These are phyloP conservation scores for Pseudogymnoascus sp. DNA, from an alignment of 2,329 filamentous ascomycete species.

Conservation along the genomic window DNA sequence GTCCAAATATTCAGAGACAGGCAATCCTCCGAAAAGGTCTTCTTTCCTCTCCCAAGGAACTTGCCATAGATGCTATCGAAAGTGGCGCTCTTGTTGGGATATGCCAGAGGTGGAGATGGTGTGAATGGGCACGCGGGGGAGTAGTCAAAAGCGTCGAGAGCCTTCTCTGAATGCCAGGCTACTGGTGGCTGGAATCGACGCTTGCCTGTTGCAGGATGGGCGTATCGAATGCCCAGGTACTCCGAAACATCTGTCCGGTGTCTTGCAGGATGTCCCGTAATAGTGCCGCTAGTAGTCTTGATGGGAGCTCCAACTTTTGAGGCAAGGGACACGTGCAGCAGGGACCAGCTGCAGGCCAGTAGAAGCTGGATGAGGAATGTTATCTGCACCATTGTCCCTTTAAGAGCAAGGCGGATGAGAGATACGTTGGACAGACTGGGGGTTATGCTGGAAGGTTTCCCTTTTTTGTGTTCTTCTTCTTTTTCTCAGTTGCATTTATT, in stretches of 20 bases:
- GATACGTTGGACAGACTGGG: not conserved
- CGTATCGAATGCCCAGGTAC: constrained; percentile 12
- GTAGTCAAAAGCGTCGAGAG: not conserved
- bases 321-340: not conserved
- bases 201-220: constrained; percentile 8
- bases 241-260: constrained; percentile 10
- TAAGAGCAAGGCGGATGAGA: not conserved
- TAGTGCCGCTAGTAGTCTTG: constrained; percentile 9
- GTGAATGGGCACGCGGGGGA: not conserved
- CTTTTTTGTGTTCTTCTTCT: not conserved
- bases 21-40: constrained; percentile 28
- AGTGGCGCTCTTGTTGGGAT: constrained; percentile 12
- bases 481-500: not conserved
- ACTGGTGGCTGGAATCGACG: constrained; percentile 9
- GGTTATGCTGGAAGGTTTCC: not conserved
- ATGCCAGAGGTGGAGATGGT: constrained; percentile 4
- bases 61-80: constrained; percentile 11
- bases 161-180: not conserved
- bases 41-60: constrained; percentile 11
- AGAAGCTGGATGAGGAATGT: not conserved
- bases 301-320: not conserved
- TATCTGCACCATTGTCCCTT: not conserved
- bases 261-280: constrained; percentile 5
- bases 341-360: not conserved
- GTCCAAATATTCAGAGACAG: constrained; percentile 33